Evolutionary conservation across 108 stramenopile genomes (phyloP), one percentile per base, ranked within the genome.

Genomic region (Licmophora abbreviata): DNA sequence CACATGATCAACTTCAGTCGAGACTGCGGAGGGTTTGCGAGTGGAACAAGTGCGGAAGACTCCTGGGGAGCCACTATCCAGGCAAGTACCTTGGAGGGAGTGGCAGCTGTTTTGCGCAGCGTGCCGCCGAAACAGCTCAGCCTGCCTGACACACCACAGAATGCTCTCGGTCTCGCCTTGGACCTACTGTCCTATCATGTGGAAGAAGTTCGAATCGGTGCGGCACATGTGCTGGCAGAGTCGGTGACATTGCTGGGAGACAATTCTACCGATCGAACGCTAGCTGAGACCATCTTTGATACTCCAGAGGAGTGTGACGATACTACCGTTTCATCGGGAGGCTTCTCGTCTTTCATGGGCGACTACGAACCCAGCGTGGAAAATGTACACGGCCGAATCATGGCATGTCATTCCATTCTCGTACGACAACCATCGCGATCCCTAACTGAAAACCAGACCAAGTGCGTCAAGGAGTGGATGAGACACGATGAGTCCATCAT

Each of bases 401-500:
- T 50, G 28, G 29, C 30, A 29, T 50, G 49, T 50, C 22, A 32
- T 50, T 32, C 2, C 10, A 29, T 50, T 12, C 9, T 50, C 2
- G 22, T 15, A 29, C 10, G n/a, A n/a, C 30, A 46, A 25, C 24
- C 34, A 35, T 35, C 24, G 6, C 45, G 21, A 26, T 21, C 14
- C 22, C 8, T 46, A 3, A 21, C 45, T 6, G 45, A 21, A n/a
- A 18, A 4, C 17, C 30, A 32, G 14, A 29, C 30, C 30, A 21
- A 10, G 2, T 21, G 17, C 2, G 15, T 50, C 20, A 29, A 50
- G 22, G 30, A 29, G n/a, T 50, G 28, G 31, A 50, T 50, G 49
- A 59, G 54, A 32, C 66, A 74, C 38, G 64, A 57, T 29, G 66
- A 63, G 20, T 34, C 38, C n/a, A 49, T 65, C 21, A 61, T 75